Conservation (phyloP, 768 basidiomycete genomes). For the Podaxis sp. region DNA sequence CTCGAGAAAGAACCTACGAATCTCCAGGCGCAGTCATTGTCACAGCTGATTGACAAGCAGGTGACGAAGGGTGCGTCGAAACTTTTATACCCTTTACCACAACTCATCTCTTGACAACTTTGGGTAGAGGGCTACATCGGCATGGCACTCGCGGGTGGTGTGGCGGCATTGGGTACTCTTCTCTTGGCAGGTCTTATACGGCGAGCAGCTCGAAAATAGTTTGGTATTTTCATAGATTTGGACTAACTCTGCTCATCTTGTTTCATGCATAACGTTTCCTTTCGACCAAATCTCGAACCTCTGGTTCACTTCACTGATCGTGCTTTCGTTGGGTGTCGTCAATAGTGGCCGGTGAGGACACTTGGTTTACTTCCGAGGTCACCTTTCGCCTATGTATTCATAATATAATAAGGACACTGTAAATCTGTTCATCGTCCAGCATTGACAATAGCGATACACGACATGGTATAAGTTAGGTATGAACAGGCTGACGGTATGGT, state of each 20-base stretch:
- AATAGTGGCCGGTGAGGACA: not conserved
- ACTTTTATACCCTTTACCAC: not conserved
- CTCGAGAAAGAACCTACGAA: conserved; percentile 93
- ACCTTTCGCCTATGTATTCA: conserved; percentile 4
- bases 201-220: conserved; percentile 68
- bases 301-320: not conserved
- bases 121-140: conserved; percentile 93
- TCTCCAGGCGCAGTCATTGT: conserved; percentile 86
- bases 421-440: not conserved
- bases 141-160: conserved; percentile 92
- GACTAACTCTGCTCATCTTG: not conserved
- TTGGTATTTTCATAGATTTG: conserved; percentile 2
- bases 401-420: conserved; percentile 13
- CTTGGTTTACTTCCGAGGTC: not conserved
- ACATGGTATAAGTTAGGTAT: conserved; percentile 7
- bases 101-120: conserved; percentile 7
- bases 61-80: conserved; percentile 69
- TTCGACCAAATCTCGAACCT: not conserved
- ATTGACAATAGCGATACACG: conserved; percentile 5
- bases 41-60: conserved; percentile 81
- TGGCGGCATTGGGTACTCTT: conserved; percentile 80
- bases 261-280: not conserved
- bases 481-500: not conserved
- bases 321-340: not conserved
- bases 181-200: conserved; percentile 77